Evolutionary conservation across 2,329 filamentous ascomycete species (phyloP), one percentile per base, ranked within the genome.

Genomic region (Alternaria metachromatica): DNA sequence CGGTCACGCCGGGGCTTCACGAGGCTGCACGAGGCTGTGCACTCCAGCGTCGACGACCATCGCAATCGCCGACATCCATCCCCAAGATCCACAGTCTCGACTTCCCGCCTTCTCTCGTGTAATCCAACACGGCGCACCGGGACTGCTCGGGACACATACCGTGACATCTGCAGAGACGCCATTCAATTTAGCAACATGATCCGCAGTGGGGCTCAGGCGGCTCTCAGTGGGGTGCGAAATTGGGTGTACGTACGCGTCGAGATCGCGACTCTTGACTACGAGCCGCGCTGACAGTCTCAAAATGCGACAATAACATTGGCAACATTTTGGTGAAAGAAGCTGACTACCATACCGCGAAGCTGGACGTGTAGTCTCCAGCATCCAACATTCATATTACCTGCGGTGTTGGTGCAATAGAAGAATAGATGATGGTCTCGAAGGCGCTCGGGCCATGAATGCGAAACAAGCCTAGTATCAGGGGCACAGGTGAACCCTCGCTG

Each of bases 391-490:
- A 55, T n/a, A 23, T 46, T 25, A 18, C 20, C 60, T 60, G 30
- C 28, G 23, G 41, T 18, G 30, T 28, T 25, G 43, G 15, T 26
- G 23, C 37, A 21, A 8, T 13, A 20, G 41, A 55, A 44, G 23
- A 44, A 33, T 20, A 33, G 12, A 53, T 15, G 28, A 46, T 43
- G 50, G 50, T 50, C 58, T 56, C 53, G n/a, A 43, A 46, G 43
- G 13, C 21, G 62, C 59, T 56, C 44, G 57, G 43, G 54, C 58
- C 65, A 65, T 23, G 43, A 53, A 57, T 63, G 55, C 70, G 67
- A 72, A 74, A 72, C 72, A 44, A 68, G 65, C 57, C 68, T 73
- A 74, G 71, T 64, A 62, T 66, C 70, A 72, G 71, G 72, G 72
- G 72, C 54, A 55, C 60, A 58, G 58, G 56, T 66, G 64, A 61